Conservation (phyloP, 2,329 filamentous ascomycete species). For the Mycocentrospora acerina region DNA sequence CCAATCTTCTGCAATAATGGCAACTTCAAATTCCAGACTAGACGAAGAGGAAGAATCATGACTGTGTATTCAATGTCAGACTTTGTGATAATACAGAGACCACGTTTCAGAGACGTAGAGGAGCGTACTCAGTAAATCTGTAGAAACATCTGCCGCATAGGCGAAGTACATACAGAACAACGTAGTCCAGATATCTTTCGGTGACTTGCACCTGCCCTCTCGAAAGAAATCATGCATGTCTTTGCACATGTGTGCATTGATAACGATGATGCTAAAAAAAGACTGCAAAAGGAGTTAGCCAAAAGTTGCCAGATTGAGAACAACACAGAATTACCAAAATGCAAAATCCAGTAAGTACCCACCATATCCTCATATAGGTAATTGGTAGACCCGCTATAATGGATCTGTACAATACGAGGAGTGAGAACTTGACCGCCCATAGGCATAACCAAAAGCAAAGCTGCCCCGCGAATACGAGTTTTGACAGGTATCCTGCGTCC, state of each 20-base stretch:
- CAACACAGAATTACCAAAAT: slow-evolving; percentile 2
- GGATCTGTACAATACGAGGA: slow-evolving; percentile 6
- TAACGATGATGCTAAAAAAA: background rate
- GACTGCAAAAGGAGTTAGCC: no score
- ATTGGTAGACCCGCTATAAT: background rate
- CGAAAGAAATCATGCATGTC: no score
- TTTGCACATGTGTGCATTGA: background rate
- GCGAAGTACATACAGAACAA: background rate
- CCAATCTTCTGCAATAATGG: slow-evolving; percentile 1
- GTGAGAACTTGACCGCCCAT: slow-evolving; percentile 6
- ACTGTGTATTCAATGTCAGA: background rate
- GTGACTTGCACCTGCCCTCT: no score
- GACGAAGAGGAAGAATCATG: slow-evolving; percentile 3
- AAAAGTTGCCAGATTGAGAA: no score
- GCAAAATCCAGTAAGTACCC: slow-evolving; percentile 2
- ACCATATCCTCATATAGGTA: slow-evolving; percentile 3
- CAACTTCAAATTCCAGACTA: slow-evolving; percentile 5
- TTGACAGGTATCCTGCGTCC: background rate
- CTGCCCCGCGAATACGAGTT: slow-evolving; percentile 2
- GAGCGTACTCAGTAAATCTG: background rate
- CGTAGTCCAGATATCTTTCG: no score
- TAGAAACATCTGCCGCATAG: background rate
- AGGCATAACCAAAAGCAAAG: slow-evolving; percentile 3
- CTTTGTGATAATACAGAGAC: no score
- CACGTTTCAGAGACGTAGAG: slow-evolving; percentile 1